Evolutionary conservation across 805 yeast species (phyloP).

Genomic region (Torulaspora maleeae): DNA sequence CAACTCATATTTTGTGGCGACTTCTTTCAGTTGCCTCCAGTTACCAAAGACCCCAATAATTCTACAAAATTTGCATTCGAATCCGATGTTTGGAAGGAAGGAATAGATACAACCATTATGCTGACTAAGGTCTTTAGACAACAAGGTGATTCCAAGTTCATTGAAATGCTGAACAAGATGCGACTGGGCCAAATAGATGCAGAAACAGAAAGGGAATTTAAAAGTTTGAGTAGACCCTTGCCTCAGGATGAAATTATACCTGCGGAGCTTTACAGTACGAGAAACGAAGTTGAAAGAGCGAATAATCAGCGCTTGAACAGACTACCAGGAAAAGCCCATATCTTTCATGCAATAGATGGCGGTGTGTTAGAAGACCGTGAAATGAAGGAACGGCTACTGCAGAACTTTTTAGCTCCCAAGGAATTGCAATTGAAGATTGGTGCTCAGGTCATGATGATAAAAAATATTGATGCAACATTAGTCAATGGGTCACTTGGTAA

Average conservation of each 20-base stretch:
- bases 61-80: constrained; percentile 58
- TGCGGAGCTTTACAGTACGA: constrained; percentile 68
- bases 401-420: constrained; percentile 60
- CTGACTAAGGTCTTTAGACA: constrained; percentile 69
- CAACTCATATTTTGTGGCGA: constrained; percentile 77
- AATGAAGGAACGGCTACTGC: constrained; percentile 43
- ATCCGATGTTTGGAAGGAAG: constrained; percentile 53
- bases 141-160: constrained; percentile 63
- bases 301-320: constrained; percentile 47
- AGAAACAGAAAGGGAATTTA: constrained; percentile 47
- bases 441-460: constrained; percentile 80
- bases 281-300: constrained; percentile 66
- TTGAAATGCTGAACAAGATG: constrained; percentile 71
- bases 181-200: constrained; percentile 56
- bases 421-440: constrained; percentile 55
- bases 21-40: constrained; percentile 77
- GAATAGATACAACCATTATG: constrained; percentile 54
- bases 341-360: constrained; percentile 51
- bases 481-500: constrained; percentile 78
- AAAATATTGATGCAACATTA: constrained; percentile 64
- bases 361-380: constrained; percentile 44
- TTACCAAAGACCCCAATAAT: constrained; percentile 28
- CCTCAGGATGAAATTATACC: constrained; percentile 60
- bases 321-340: constrained; percentile 42
- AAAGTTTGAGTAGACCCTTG: constrained; percentile 48